phyloP scores from a whole-genome alignment of 352 stramenopile species.

The Globisporangium splendens region DNA sequence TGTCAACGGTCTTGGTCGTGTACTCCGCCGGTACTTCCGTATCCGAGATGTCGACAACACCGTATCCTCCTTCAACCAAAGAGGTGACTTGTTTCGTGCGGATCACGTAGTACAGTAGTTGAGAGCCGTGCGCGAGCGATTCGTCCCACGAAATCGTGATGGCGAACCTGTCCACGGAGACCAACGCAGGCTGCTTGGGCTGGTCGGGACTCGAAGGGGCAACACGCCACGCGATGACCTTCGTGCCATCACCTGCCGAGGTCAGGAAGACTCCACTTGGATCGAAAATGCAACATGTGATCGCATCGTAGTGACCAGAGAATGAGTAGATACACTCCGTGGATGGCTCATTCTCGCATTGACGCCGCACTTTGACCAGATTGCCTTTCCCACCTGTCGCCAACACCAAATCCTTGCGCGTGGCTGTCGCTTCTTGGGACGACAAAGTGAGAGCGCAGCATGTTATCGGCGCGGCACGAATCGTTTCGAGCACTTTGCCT shows the following conservation, averaged over 20 bases:
- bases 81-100: conserved; percentile 38
- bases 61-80: conserved; percentile 20
- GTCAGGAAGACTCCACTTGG: conserved; percentile 44
- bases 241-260: conserved; percentile 48
- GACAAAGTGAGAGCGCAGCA: conserved; percentile 40
- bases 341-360: conserved; percentile 1
- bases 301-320: conserved; percentile 44
- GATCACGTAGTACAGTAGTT: conserved; percentile 49
- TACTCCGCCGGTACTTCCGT: conserved; percentile 40
- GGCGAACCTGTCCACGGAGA: conserved; percentile 35
- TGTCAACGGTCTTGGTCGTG: conserved; percentile 30
- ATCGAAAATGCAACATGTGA: conserved; percentile 38
- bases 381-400: conserved; percentile 60
- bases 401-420: conserved; percentile 27
- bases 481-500: conserved; percentile 30
- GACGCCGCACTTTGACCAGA: conserved; percentile 58
- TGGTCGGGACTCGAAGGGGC: conserved; percentile 42
- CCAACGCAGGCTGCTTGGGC: conserved; percentile 23
- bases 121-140: conserved; percentile 54
- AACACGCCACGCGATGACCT: conserved; percentile 46
- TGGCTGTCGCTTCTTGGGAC: conserved; percentile 8
- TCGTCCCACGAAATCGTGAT: conserved; percentile 48
- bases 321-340: conserved; percentile 44
- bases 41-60: conserved; percentile 26
- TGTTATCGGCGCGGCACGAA: conserved; percentile 35